Base-by-base conservation (phyloP, 495 filamentous ascomycete species). In the Aspergillus heteromorphus region DNA sequence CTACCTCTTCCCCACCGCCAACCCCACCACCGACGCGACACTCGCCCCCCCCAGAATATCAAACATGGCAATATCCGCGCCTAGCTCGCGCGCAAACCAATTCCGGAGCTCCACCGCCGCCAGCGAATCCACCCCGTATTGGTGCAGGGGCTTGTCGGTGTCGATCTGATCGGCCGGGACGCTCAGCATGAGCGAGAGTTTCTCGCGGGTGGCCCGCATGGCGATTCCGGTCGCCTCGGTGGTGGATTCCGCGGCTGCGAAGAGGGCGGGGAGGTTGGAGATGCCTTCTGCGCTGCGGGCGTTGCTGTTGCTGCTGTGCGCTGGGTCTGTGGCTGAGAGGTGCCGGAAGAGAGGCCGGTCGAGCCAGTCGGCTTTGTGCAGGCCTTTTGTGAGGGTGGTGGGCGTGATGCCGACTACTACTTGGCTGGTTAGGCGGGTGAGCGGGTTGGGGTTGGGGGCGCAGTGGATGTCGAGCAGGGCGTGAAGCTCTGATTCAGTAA, bases 51-150 rank as follows among this genome's bases (percentile, higher is more conserved):
- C 55, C 45, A 57, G 4, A 21, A 57, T 57, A 49, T 75, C 69
- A 16, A 73, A 60, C 19, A 71, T 54, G 25, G 57, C 63, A 6
- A 76, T 51, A 6, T 75, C 68, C n/a, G 64, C 55, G 10, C 58
- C 60, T 5, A 74, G 21, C 20, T 51, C 55, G 19, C 62, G 55
- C 5, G 62, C 36, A 27, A 64, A 71, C 73, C 73, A 79, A 25
- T 56, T 67, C 16, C 73, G 62, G 41, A 79, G 42, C 54, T 78
- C 75, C 36, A 78, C 68, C 2, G 68, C 66, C 9, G 76, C 65
- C n/a, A 78, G 56, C 3, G 69, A 73, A 36, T 79, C 75, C 10
- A 78, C 55, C 1, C 76, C 76, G 14, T 72, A 51, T 20, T 62
- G 54, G 9, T 62, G 59, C n/a, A 77, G 40, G 7, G 54, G 51